Conservation (phyloP, 1,284 basidiomycete species). For the Microstroma glucosiphilum region DNA sequence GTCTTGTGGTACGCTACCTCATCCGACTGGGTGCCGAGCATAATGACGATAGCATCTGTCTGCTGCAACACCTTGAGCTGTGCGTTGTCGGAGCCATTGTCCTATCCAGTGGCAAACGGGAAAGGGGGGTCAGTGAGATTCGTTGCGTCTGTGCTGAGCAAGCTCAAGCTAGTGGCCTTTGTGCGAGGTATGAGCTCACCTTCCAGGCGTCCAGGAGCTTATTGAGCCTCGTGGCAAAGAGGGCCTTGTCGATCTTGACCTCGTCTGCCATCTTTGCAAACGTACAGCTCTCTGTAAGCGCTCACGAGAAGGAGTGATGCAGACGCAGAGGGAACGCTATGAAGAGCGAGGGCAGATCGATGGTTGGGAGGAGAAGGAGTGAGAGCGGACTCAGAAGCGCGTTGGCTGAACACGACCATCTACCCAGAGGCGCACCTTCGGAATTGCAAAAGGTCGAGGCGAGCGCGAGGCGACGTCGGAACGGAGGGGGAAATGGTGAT, state of each 20-base stretch:
- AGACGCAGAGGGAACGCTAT: too few species aligned
- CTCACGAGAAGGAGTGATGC: neutral
- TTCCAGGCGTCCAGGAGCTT: slow-evolving; percentile 28
- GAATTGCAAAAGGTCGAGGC: too few species aligned
- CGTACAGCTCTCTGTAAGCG: too few species aligned
- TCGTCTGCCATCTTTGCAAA: slow-evolving; percentile 29
- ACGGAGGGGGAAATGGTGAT: too few species aligned
- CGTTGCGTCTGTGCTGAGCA: too few species aligned
- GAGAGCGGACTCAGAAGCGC: neutral
- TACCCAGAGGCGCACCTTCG: too few species aligned
- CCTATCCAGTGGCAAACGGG: slow-evolving; percentile 5
- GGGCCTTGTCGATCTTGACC: slow-evolving; percentile 33
- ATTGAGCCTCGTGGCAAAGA: slow-evolving; percentile 28
- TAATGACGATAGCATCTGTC: slow-evolving; percentile 29
- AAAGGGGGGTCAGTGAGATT: too few species aligned
- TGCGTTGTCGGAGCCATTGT: slow-evolving; percentile 12
- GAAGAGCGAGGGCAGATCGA: neutral
- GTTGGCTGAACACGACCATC: too few species aligned
- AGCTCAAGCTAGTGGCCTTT: too few species aligned
- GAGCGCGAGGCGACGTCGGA: too few species aligned
- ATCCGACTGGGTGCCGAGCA: slow-evolving; percentile 32
- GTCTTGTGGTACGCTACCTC: slow-evolving; percentile 35
- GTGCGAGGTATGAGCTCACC: slow-evolving; percentile 3
- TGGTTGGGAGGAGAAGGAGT: slow-evolving; percentile 2
- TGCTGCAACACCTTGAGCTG: slow-evolving; percentile 15